Base-by-base conservation (phyloP, 306 rosid species). In the Luffa acutangula region DNA sequence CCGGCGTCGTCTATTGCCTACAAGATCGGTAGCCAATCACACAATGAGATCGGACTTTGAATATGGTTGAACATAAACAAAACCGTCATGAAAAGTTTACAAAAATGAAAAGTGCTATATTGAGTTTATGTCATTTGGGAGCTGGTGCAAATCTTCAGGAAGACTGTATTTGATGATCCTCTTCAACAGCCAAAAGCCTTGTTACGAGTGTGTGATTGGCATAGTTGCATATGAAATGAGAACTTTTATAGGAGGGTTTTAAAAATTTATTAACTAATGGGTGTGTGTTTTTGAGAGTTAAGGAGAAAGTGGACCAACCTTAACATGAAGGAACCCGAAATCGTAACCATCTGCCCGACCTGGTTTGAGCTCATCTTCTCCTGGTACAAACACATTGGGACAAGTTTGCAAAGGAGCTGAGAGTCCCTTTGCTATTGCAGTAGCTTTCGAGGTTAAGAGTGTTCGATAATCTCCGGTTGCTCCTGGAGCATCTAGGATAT, bases 1-100 rank as follows among this genome's bases (percentile, higher is more conserved):
- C 99, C 99, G 18, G 97, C 99, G 82, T 95, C 99, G 78, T 95
- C 97, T 73, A 95, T 93, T 78, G 97, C 97, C 99, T 95, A 87
- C 86, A 87, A 78, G 46, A 80, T 71, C 81, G 87, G 66, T 6
- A 54, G 42, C 42, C 41, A 71, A 79, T 5, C 54, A 49, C 21
- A 52, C 10, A 14, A 7, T 73, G 59, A 73, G 34, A 21, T 31
- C 41, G 1, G 36, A 37, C 15, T 18, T 67, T 1, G 14, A 67
- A 18, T 67, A 42, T 67, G 46, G 21, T 67, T 41, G 41, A 7
- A 18, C 4, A 43, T 42, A n/a, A 41, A 42, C 51, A 65, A 34
- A 37, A 14, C 45, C 42, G 9, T 58, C 1, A 1, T 54, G 1
- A 15, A 54, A 54, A 54, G 20, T 54, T 3, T 2, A 2, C 59